These are phyloP conservation scores for Pythium scleroteichum DNA, from an alignment of 352 stramenopile species.

Conservation along the genomic window DNA sequence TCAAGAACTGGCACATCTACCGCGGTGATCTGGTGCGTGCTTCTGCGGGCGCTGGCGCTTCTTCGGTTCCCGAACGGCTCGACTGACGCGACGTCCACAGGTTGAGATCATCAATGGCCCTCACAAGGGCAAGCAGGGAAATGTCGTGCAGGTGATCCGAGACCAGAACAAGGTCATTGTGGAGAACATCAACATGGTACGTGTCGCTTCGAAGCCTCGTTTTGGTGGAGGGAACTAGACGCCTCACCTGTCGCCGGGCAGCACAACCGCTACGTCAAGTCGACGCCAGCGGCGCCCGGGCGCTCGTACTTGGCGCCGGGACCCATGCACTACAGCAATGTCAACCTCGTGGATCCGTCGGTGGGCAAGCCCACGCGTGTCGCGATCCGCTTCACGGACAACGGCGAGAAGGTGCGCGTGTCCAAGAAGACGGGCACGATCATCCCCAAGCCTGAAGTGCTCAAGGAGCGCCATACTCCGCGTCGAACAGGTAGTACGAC, in stretches of 20 bases:
- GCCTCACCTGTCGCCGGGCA: slow-evolving; percentile 6
- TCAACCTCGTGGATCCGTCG: slow-evolving; percentile 83
- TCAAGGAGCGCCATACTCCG: slow-evolving; percentile 86
- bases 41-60: too few relatives aligned
- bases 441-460: slow-evolving; percentile 92
- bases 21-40: slow-evolving; percentile 67
- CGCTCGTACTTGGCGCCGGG: slow-evolving; percentile 81
- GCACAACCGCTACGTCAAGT: slow-evolving; percentile 84
- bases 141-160: slow-evolving; percentile 72
- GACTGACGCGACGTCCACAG: slow-evolving; percentile 27
- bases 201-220: not conserved
- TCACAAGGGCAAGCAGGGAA: slow-evolving; percentile 82
- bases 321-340: slow-evolving; percentile 88
- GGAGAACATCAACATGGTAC: slow-evolving; percentile 88
- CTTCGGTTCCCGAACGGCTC: too few relatives aligned
- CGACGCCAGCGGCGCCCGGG: slow-evolving; percentile 61
- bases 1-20: slow-evolving; percentile 81
- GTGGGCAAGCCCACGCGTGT: slow-evolving; percentile 79
- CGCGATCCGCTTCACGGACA: slow-evolving; percentile 85
- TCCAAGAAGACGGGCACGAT: slow-evolving; percentile 95
- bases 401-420: slow-evolving; percentile 94
- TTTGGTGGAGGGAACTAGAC: too few relatives aligned
- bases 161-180: slow-evolving; percentile 80
- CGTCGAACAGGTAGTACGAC: slow-evolving; percentile 60
- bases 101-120: slow-evolving; percentile 82